A percentile compares a stretch with the other conserved stretches of the same genome.
These are phyloP conservation scores for Thermochaetoides thermophila DNA, from an alignment of 495 filamentous ascomycete species.

Conservation along the genomic window DNA sequence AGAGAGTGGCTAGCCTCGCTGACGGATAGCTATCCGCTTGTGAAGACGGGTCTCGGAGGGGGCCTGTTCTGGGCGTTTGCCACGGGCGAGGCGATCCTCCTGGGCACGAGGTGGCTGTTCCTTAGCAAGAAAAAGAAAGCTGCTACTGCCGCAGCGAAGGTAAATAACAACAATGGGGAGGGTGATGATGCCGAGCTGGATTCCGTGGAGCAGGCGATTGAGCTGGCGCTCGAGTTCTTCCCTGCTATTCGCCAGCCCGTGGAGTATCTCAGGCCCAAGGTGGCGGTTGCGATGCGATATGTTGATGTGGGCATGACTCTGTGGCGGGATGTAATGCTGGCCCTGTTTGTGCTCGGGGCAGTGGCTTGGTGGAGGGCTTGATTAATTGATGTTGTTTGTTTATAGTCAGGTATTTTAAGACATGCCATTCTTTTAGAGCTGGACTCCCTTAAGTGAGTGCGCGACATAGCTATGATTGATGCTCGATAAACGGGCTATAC, in stretches of 20 bases:
- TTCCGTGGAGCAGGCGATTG: conserved; percentile 37
- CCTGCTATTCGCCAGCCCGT: conserved; percentile 42
- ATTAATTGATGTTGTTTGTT: no score
- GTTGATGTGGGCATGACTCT: conserved; percentile 51
- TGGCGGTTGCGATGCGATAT: conserved; percentile 50
- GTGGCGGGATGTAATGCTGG: conserved; percentile 47
- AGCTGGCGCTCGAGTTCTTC: conserved; percentile 33
- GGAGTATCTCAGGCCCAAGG: conserved; percentile 38
- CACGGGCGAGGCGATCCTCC: conserved; percentile 61
- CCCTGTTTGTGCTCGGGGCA: conserved; percentile 67
- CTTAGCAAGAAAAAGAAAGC: conserved; percentile 14
- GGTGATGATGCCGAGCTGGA: not conserved
- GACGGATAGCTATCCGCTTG: not conserved
- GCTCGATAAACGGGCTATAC: no score
- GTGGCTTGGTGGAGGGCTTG: conserved; percentile 7
- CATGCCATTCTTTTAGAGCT: no score
- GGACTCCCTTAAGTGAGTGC: no score
- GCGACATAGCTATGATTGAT: no score
- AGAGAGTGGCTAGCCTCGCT: no score
- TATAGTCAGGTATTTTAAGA: no score
- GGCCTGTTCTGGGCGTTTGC: conserved; percentile 49
- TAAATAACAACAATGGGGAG: not conserved
- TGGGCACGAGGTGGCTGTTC: conserved; percentile 49
- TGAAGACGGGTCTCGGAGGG: conserved; percentile 9
- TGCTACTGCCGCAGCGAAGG: not conserved